Conservation (phyloP, 2,329 filamentous ascomycete species). For the Xylariales sp. region DNA sequence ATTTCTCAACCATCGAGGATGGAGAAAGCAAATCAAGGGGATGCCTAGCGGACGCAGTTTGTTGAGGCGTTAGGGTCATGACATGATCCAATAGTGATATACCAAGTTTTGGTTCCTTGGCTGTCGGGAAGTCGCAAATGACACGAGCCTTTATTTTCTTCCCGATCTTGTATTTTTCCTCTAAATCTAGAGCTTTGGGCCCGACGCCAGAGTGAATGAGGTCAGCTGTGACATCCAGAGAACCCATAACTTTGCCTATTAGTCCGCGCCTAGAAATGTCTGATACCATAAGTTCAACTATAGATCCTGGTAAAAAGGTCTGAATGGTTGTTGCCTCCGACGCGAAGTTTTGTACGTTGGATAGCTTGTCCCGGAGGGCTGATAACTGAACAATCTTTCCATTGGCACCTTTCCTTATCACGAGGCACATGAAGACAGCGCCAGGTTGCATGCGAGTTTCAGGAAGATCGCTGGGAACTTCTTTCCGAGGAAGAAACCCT, state of each 20-base stretch:
- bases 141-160: slow-evolving; percentile 87
- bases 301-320: slow-evolving; percentile 90
- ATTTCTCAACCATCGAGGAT: slow-evolving; percentile 81
- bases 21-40: slow-evolving; percentile 73
- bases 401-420: slow-evolving; percentile 78
- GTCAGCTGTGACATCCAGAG: slow-evolving; percentile 91
- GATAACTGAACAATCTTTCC: slow-evolving; percentile 90
- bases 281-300: slow-evolving; percentile 84
- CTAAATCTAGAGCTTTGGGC: slow-evolving; percentile 74
- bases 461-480: slow-evolving; percentile 75
- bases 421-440: slow-evolving; percentile 84
- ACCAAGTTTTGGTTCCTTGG: slow-evolving; percentile 84
- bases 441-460: slow-evolving; percentile 81
- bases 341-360: slow-evolving; percentile 73
- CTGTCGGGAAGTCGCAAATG: slow-evolving; percentile 85
- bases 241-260: slow-evolving; percentile 89
- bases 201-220: slow-evolving; percentile 86
- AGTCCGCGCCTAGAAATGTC: slow-evolving; percentile 81
- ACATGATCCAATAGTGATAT: slow-evolving; percentile 91
- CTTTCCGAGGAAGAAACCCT: slow-evolving; percentile 87
- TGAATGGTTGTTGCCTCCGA: slow-evolving; percentile 86
- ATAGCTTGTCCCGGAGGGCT: slow-evolving; percentile 75
- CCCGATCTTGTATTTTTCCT: slow-evolving; percentile 83
- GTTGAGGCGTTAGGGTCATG: slow-evolving; percentile 67
- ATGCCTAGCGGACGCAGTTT: slow-evolving; percentile 53